Percentiles rank a stretch among this genome's conserved stretches.
Conservation (phyloP, 805 yeast genomes). For the Dipodascopsis uninucleata region DNA sequence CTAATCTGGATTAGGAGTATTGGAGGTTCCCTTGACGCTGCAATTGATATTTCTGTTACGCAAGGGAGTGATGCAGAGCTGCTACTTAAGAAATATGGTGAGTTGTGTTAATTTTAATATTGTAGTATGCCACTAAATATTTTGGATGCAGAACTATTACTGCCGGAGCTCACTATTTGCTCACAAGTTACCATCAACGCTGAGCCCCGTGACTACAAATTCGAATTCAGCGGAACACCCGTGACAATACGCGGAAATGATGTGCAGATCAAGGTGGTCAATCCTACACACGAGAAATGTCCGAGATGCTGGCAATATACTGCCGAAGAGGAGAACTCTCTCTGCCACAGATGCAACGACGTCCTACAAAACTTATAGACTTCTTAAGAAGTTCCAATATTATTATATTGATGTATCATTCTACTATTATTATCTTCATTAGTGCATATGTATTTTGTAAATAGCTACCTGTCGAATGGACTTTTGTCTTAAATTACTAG, state of each 20-base stretch:
- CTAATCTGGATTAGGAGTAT: slow-evolving; percentile 13
- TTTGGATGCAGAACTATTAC: slow-evolving; percentile 39
- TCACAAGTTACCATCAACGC: too few relatives aligned
- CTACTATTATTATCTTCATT: too few relatives aligned
- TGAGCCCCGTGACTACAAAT: too few relatives aligned
- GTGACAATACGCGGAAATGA: slow-evolving; percentile 35
- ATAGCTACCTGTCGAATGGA: too few relatives aligned
- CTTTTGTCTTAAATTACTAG: too few relatives aligned
- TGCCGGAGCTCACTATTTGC: slow-evolving; percentile 59
- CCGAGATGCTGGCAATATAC: slow-evolving; percentile 92
- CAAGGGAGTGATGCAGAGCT: slow-evolving; percentile 17
- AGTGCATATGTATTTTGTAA: too few relatives aligned
- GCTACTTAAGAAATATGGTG: slow-evolving; percentile 10
- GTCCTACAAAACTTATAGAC: slow-evolving; percentile 28
- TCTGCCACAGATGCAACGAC: slow-evolving; percentile 66
- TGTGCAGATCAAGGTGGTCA: slow-evolving; percentile 41
- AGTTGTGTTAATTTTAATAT: slow-evolving; percentile 24
- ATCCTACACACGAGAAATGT: slow-evolving; percentile 59
- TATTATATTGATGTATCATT: neutral
- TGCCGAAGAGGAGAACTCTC: slow-evolving; percentile 46
- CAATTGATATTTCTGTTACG: slow-evolving; percentile 39
- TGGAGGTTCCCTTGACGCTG: slow-evolving; percentile 55
- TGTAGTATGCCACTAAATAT: neutral
- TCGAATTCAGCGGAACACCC: slow-evolving; percentile 25
- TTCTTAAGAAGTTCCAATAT: neutral